Evolutionary conservation across 148 eudicot genomes (phyloP).

Genomic region (Vaccinium darrowii): DNA sequence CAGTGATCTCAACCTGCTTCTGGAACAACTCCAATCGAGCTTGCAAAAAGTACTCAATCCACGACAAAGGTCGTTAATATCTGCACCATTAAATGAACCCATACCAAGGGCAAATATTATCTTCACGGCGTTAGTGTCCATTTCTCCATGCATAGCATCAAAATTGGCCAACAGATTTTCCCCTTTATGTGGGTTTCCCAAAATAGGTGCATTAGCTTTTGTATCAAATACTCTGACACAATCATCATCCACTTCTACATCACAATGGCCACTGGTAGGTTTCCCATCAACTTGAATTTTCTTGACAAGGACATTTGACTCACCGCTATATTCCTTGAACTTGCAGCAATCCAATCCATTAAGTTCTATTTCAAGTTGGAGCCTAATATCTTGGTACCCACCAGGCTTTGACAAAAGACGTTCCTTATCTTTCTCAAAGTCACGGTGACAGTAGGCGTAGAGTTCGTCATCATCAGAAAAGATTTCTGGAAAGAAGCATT

Average conservation of each 20-base stretch:
- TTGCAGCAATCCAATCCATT: constrained; percentile 41
- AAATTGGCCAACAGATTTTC: constrained; percentile 19
- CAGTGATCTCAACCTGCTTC: constrained; percentile 76
- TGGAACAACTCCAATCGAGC: constrained; percentile 64
- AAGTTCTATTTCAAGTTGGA: constrained; percentile 78
- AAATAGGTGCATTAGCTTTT: constrained; percentile 34
- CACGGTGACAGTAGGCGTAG: constrained; percentile 25
- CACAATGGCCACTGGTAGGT: constrained; percentile 12
- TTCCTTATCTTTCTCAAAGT: constrained; percentile 29
- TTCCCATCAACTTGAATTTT: constrained; percentile 40
- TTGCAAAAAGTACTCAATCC: constrained; percentile 41
- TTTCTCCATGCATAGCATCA: constrained; percentile 14
- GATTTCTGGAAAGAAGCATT: constrained; percentile 79
- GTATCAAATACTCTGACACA: constrained; percentile 41
- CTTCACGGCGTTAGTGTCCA: constrained; percentile 42
- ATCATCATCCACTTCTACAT: constrained; percentile 47
- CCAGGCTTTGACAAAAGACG: constrained; percentile 23
- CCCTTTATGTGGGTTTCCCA: constrained; percentile 32
- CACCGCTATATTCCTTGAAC: constrained; percentile 55
- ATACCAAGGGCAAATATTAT: constrained; percentile 52
- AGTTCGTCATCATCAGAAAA: constrained; percentile 37
- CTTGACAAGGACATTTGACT: constrained; percentile 59
- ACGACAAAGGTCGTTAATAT: constrained; percentile 37
- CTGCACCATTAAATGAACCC: constrained; percentile 32
- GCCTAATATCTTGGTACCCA: constrained; percentile 50